These are phyloP conservation scores for Cerrena zonata DNA, from an alignment of 1,284 basidiomycete species.

Conservation along the genomic window DNA sequence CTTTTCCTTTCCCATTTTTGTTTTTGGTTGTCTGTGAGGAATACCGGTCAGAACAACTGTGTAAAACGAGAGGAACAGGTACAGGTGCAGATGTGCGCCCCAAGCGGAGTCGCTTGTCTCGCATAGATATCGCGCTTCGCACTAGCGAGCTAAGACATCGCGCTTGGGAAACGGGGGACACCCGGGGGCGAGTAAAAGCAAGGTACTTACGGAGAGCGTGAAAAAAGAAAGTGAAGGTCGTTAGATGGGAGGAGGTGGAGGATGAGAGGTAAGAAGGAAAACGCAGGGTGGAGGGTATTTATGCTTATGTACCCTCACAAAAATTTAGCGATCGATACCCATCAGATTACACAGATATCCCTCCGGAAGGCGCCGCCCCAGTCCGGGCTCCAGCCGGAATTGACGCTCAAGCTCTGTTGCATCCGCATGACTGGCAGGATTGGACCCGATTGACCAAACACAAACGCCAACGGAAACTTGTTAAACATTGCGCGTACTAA, in stretches of 20 bases:
- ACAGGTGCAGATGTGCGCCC: not conserved
- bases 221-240: constrained; percentile 28
- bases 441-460: no score
- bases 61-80: not conserved
- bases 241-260: constrained; percentile 26
- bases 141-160: constrained; percentile 10
- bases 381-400: constrained; percentile 24
- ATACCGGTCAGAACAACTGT: not conserved
- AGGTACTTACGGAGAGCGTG: constrained; percentile 21
- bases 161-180: constrained; percentile 7
- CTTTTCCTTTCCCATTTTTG: constrained; percentile 87
- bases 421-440: not conserved
- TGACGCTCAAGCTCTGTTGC: constrained; percentile 1
- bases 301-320: constrained; percentile 33
- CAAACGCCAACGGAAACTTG: no score
- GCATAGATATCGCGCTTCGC: not conserved
- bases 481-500: not conserved
- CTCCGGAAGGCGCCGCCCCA: constrained; percentile 23
- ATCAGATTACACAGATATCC: constrained; percentile 26
- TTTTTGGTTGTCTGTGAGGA: constrained; percentile 27
- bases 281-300: constrained; percentile 25
- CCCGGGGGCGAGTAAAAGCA: no score
- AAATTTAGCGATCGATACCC: constrained; percentile 35
- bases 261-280: constrained; percentile 31
- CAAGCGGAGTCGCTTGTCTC: not conserved